Base-by-base conservation (phyloP, 176 grass and related monocot species). In the Rhipidocladum racemiflorum region DNA sequence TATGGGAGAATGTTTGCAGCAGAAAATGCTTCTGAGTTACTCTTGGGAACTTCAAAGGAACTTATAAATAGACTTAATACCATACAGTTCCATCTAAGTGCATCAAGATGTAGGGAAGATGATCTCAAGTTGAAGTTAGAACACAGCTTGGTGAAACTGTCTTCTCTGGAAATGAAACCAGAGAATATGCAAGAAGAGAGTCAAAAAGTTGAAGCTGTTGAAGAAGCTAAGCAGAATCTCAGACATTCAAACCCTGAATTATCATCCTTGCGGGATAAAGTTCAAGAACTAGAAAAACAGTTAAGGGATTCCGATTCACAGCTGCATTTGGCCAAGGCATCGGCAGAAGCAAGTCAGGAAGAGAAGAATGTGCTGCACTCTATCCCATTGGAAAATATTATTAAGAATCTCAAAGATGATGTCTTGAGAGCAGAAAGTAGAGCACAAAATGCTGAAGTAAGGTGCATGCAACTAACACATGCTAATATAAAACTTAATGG, bases 21-120 rank as follows among this genome's bases (percentile, higher is more conserved):
- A 76, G 95, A 98, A 86, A 98, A 90, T 84, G 65, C 75, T 83
- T 89, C 90, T 16, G 87, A 85, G 61, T 25, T 93, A 62, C 72
- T 93, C 48, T 65, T 91, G 18, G 82, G 82, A 60, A 89, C 85
- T 68, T 95, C 90, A 39, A 93, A 91, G 66, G 91, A 93, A 78
- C 84, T 98, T 68, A 16, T 75, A 35, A 61, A 68, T 32, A 91
- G 21, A 73, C 24, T 95, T 74, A 81, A 85, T 74, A 65, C 67
- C 43, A 81, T 82, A 57, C 77, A 91, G 50, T 42, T 75, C 23
- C 69, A 75, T 56, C 40, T 91, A 63, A 87, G 67, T 65, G 57
- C 66, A 12, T 85, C 75, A 43, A 44, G 76, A 46, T 61, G 12
- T 75, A 60, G 84, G 62, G 89, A 91, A 71, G 55, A 74, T 76